These are phyloP conservation scores for Chrysosporium keratinophilum DNA, from an alignment of 2,329 filamentous ascomycete species.

Conservation along the genomic window DNA sequence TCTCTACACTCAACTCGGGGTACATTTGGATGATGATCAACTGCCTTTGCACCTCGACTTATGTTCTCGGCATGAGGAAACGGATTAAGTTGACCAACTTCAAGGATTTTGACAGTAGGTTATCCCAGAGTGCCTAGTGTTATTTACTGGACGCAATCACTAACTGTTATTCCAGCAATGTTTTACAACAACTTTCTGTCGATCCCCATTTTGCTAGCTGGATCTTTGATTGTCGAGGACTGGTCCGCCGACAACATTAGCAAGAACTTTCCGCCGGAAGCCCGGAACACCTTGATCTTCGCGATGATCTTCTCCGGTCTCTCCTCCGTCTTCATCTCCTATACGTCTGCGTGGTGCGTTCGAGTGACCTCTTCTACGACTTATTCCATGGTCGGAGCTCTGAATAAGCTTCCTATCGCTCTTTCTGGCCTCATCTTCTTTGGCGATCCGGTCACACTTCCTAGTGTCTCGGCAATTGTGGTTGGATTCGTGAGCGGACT, in stretches of 20 bases:
- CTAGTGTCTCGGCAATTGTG: slow-evolving; percentile 80
- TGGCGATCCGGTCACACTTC: slow-evolving; percentile 81
- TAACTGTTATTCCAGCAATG: slow-evolving; percentile 59
- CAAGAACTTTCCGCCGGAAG: slow-evolving; percentile 77
- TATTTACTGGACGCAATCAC: background rate
- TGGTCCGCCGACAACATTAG: slow-evolving; percentile 78
- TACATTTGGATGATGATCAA: slow-evolving; percentile 98
- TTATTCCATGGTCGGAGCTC: slow-evolving; percentile 94
- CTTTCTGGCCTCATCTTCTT: slow-evolving; percentile 91
- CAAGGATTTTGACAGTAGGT: slow-evolving; percentile 97
- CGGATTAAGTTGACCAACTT: slow-evolving; percentile 99
- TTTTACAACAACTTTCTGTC: slow-evolving; percentile 99
- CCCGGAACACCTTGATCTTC: slow-evolving; percentile 66
- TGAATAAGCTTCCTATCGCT: slow-evolving; percentile 97
- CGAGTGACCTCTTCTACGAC: slow-evolving; percentile 95
- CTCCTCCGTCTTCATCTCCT: slow-evolving; percentile 95
- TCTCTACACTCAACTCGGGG: slow-evolving; percentile 84
- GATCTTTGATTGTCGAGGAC: slow-evolving; percentile 76
- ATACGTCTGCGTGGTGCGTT: slow-evolving; percentile 97
- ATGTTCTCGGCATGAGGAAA: slow-evolving; percentile 89
- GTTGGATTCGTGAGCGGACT: slow-evolving; percentile 87
- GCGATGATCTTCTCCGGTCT: slow-evolving; percentile 93
- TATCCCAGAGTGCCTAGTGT: background rate
- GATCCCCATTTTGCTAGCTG: slow-evolving; percentile 77
- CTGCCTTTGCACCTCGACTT: slow-evolving; percentile 85